Evolutionary conservation across 2,329 filamentous ascomycete species (phyloP), one percentile per base, ranked within the genome.

Genomic region (Fusarium sp.): DNA sequence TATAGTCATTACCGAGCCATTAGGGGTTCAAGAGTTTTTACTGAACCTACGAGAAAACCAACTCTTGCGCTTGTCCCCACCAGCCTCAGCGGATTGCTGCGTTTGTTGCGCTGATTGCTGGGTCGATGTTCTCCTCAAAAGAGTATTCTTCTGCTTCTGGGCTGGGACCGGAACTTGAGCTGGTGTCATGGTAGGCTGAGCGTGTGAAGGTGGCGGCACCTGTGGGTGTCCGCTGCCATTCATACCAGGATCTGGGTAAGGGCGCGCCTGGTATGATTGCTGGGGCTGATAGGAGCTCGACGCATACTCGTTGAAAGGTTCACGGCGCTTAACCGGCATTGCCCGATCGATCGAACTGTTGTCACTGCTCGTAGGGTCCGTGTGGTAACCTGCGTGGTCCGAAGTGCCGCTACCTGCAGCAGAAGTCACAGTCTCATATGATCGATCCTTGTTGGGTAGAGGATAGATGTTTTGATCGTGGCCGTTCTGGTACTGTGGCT

Each of bases 331-430:
- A 34, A 83, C 81, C 7, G 83, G 82, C 50, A 89, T 86, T 23
- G 89, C 82, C 64, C 93, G 89, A 75, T 97, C 93, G 70, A 96
- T 88, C 3, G 93, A 97, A 80, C 93, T 96, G 80, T 97, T 97
- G 75, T 97, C 92, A 75, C 94, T 97, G 80, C 92, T 96, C 56
- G 86, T 81, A 40, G 92, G 94, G 75, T 97, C 94, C 61, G 93
- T 97, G 68, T 90, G 90, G 77, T 96, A 94, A 56, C 89, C 90
- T 75, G 87, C 89, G 14, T 89, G 89, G 58, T 97, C 94, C 66
- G 90, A 88, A 70, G 88, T 91, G 48, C 89, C 91, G 73, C 89
- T 92, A 21, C 89, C 90, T 12, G 89, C 88, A 61, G 90, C 91
- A 14, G 92, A 93, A 36, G 91, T 91, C 43, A 96, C 91, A 2